A percentile compares a stretch with the other conserved stretches of the same genome.
Evolutionary conservation across 805 yeast genomes (phyloP).

Genomic region (Suhomyces sp.): DNA sequence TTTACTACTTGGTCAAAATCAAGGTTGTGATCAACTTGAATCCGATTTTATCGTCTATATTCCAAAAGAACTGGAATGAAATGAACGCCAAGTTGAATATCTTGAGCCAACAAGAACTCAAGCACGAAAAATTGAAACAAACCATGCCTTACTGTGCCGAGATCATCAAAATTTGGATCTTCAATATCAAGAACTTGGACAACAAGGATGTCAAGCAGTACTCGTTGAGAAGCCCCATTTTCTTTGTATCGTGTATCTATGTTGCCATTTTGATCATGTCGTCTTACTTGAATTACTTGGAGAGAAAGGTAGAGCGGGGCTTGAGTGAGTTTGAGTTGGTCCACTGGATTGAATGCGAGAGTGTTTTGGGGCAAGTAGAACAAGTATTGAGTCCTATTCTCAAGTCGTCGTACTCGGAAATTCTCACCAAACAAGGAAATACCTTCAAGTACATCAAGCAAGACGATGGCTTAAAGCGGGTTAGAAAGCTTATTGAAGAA

Average conservation of each 20-base stretch:
- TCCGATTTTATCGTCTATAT: slow-evolving; percentile 56
- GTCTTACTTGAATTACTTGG: slow-evolving; percentile 58
- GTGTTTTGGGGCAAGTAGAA: slow-evolving; percentile 59
- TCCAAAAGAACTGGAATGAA: slow-evolving; percentile 64
- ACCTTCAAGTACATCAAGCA: slow-evolving; percentile 41
- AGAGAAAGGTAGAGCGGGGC: slow-evolving; percentile 23
- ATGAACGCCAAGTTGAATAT: slow-evolving; percentile 55
- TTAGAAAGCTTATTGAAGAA: slow-evolving; percentile 8
- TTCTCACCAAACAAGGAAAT: slow-evolving; percentile 56
- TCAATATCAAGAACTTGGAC: slow-evolving; percentile 51
- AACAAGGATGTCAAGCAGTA: slow-evolving; percentile 56
- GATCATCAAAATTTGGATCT: slow-evolving; percentile 67
- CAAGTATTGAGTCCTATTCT: slow-evolving; percentile 51
- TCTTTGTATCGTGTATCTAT: slow-evolving; percentile 68
- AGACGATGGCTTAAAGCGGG: slow-evolving; percentile 7
- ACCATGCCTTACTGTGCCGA: slow-evolving; percentile 38
- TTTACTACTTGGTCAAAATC: slow-evolving; percentile 64
- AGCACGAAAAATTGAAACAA: slow-evolving; percentile 42
- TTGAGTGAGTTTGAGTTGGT: slow-evolving; percentile 15
- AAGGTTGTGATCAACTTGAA: slow-evolving; percentile 60
- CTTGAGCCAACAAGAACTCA: slow-evolving; percentile 55
- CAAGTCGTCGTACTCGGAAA: slow-evolving; percentile 54
- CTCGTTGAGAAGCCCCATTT: slow-evolving; percentile 71
- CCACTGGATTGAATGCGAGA: slow-evolving; percentile 60
- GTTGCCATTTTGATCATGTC: slow-evolving; percentile 60